Percentiles rank a stretch among this genome's conserved stretches.
Conservation (phyloP, 805 yeast genomes). For the Saccharomycopsis lassenensis region DNA sequence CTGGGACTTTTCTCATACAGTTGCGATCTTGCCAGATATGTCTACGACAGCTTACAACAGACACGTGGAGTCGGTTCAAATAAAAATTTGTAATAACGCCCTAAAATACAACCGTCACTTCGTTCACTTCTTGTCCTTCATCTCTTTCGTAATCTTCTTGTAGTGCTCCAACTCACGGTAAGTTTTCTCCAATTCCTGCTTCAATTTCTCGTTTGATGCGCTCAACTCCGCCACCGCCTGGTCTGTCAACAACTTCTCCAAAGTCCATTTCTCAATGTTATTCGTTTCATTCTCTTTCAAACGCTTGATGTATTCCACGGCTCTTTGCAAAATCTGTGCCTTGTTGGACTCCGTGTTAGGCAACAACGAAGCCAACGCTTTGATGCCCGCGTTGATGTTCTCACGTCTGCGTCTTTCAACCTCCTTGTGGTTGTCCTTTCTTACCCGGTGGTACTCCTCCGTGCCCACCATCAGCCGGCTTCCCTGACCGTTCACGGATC, state of each 20-base stretch:
- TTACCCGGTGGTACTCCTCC: constrained; percentile 72
- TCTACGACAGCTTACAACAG: no score
- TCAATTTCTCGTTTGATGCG: constrained; percentile 77
- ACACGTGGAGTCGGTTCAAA: no score
- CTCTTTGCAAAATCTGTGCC: constrained; percentile 78
- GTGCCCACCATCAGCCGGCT: constrained; percentile 20
- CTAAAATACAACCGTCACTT: no score
- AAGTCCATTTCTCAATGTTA: constrained; percentile 88
- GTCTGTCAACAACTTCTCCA: constrained; percentile 84
- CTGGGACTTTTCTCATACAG: no score
- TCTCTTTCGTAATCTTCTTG: constrained; percentile 32
- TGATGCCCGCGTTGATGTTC: constrained; percentile 78
- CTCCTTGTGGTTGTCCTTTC: constrained; percentile 89
- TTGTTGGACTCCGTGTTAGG: constrained; percentile 84
- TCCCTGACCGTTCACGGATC: background rate
- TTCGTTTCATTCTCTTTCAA: constrained; percentile 83
- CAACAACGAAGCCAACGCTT: constrained; percentile 61
- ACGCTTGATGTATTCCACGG: constrained; percentile 83
- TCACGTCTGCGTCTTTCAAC: constrained; percentile 91
- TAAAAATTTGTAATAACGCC: no score
- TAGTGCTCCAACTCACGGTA: constrained; percentile 85
- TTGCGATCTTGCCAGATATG: no score
- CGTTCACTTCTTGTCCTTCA: no score
- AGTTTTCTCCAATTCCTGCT: constrained; percentile 80
- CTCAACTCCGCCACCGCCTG: constrained; percentile 83